These are phyloP conservation scores for Penicillium hordei DNA, from an alignment of 2,329 filamentous ascomycete genomes.

Conservation along the genomic window DNA sequence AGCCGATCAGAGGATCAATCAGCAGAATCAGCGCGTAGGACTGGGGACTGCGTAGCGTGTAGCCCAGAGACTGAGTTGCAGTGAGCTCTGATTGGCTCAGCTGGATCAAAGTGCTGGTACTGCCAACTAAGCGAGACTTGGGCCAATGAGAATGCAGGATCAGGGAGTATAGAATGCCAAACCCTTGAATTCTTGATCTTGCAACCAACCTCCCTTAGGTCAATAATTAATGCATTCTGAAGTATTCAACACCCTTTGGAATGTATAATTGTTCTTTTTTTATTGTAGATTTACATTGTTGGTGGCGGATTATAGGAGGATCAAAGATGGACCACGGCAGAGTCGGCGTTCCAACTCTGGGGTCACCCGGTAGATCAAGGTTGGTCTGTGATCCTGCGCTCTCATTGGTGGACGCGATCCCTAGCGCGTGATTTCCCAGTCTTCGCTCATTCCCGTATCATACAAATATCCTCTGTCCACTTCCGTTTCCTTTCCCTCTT, in stretches of 20 bases:
- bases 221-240: constrained; percentile 17
- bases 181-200: constrained; percentile 36
- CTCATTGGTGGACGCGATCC: constrained; percentile 39
- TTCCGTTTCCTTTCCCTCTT: constrained; percentile 22
- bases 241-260: constrained; percentile 13
- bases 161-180: constrained; percentile 33
- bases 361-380: constrained; percentile 31
- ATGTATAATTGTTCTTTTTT: constrained; percentile 18
- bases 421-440: constrained; percentile 41
- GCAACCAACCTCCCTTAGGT: constrained; percentile 25
- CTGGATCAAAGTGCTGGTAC: constrained; percentile 14
- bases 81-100: constrained; percentile 22
- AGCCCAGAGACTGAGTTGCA: constrained; percentile 36
- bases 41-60: constrained; percentile 19
- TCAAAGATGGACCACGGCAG: constrained; percentile 29
- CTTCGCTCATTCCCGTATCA: constrained; percentile 31
- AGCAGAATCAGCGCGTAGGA: constrained; percentile 25
- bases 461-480: constrained; percentile 44
- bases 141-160: constrained; percentile 42
- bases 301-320: constrained; percentile 22
- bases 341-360: constrained; percentile 24
- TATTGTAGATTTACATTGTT: constrained; percentile 17
- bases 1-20: constrained; percentile 20
- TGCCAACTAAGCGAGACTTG: constrained; percentile 37
- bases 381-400: constrained; percentile 27